Percentiles rank a stretch among this genome's conserved stretches.
These are phyloP conservation scores for Sanguinoderma infundibulare DNA, from an alignment of 1,284 basidiomycete species.

Conservation along the genomic window DNA sequence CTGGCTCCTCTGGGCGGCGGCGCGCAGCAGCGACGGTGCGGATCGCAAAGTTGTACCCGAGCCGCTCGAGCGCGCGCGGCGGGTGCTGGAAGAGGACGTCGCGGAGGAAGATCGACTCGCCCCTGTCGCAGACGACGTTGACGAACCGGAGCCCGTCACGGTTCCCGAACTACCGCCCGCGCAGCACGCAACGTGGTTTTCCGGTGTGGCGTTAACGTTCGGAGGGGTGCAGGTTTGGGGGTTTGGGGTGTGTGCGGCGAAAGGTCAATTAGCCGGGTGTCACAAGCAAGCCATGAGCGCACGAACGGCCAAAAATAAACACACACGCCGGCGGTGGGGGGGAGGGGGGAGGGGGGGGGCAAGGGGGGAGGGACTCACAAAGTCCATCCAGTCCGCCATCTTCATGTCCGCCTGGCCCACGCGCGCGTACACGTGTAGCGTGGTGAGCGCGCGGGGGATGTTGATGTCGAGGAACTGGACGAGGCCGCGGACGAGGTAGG, in stretches of 20 bases:
- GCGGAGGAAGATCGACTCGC: background rate
- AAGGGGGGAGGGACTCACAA: background rate
- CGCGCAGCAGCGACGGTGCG: background rate
- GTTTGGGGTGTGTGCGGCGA: too few species aligned
- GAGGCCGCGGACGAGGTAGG: background rate
- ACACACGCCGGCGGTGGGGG: background rate
- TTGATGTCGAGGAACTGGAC: slow-evolving; percentile 2
- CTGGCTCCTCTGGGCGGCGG: background rate
- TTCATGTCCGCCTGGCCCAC: background rate
- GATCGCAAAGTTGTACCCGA: slow-evolving; percentile 2
- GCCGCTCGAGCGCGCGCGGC: background rate
- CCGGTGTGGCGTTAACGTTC: too few species aligned
- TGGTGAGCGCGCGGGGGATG: background rate
- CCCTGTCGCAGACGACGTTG: slow-evolving; percentile 1
- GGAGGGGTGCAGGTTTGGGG: too few species aligned
- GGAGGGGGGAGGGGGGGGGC: background rate
- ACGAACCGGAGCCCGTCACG: background rate
- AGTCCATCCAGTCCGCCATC: background rate
- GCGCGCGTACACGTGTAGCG: slow-evolving; percentile 1
- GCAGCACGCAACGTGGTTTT: background rate
- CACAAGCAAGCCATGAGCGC: background rate
- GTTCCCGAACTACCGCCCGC: background rate
- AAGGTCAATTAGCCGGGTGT: too few species aligned
- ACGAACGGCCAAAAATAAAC: background rate
- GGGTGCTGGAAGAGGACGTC: background rate